phyloP scores from a whole-genome alignment of 306 rosid genomes.

The Castanospermum australe region DNA sequence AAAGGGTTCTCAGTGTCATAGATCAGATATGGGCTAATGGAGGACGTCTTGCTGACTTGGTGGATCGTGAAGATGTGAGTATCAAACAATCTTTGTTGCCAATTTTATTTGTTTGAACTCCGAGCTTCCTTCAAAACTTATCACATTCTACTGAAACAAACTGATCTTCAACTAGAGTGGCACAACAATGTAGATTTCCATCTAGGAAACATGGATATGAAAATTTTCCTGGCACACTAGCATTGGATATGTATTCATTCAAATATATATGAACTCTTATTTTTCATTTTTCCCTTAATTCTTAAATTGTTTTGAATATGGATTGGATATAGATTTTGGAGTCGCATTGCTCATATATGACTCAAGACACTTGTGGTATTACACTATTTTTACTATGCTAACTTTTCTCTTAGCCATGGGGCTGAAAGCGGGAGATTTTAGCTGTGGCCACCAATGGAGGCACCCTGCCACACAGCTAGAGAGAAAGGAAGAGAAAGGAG shows the following conservation, averaged over 20 bases:
- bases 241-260: neutral
- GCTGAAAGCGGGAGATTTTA: neutral
- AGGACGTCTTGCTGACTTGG: conserved; percentile 80
- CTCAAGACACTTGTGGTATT: neutral
- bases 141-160: neutral
- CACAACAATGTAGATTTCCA: neutral
- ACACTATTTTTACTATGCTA: neutral
- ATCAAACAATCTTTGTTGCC: neutral
- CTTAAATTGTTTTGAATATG: neutral
- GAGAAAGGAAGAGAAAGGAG: too few species aligned
- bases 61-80: conserved; percentile 80
- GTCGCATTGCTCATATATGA: neutral
- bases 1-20: conserved; percentile 69
- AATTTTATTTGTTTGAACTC: conserved; percentile 16
- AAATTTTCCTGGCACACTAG: neutral
- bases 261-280: neutral
- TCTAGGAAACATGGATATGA: neutral
- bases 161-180: neutral
- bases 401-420: neutral
- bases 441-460: too few species aligned
- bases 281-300: neutral
- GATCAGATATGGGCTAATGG: conserved; percentile 96
- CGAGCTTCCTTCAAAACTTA: neutral
- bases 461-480: too few species aligned
- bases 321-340: neutral